Conservation (phyloP, 164 flowering plant genomes). For the Amborella trichopoda region DNA sequence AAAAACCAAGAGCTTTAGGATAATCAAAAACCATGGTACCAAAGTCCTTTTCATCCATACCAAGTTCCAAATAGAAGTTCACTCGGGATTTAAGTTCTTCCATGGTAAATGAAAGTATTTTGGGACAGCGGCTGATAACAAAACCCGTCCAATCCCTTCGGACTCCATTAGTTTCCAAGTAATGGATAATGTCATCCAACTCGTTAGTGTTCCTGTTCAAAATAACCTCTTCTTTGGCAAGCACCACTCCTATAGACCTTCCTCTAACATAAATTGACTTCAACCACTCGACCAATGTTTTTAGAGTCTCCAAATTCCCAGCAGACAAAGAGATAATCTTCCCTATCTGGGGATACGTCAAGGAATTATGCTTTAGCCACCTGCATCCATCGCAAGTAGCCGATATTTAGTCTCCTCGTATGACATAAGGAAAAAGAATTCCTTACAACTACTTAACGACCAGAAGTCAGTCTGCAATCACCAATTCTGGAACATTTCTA, state of each 20-base stretch:
- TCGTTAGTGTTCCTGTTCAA: conserved; percentile 43
- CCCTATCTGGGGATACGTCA: conserved; percentile 73
- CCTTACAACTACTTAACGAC: not conserved
- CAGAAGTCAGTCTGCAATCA: not conserved
- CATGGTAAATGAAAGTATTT: conserved; percentile 40
- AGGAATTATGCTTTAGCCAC: conserved; percentile 90
- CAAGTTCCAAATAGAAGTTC: conserved; percentile 62
- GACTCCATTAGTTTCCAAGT: conserved; percentile 68
- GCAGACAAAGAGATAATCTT: conserved; percentile 65
- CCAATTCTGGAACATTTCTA: not conserved
- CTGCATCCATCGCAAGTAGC: conserved; percentile 15
- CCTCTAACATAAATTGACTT: conserved; percentile 68
- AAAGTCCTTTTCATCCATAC: conserved; percentile 70
- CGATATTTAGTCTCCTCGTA: not conserved
- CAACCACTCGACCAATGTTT: conserved; percentile 48
- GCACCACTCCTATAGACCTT: conserved; percentile 39
- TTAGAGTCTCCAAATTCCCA: conserved; percentile 43
- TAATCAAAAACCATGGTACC: conserved; percentile 90
- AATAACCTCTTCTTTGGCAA: conserved; percentile 40
- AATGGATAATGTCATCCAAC: conserved; percentile 49
- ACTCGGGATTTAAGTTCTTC: conserved; percentile 64
- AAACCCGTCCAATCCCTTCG: conserved; percentile 86
- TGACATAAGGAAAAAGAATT: not conserved
- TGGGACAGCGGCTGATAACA: conserved; percentile 65
- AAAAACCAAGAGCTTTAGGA: conserved; percentile 68